Evolutionary conservation across 1,284 basidiomycete genomes (phyloP).

Genomic region (Anthracocystis walkeri): DNA sequence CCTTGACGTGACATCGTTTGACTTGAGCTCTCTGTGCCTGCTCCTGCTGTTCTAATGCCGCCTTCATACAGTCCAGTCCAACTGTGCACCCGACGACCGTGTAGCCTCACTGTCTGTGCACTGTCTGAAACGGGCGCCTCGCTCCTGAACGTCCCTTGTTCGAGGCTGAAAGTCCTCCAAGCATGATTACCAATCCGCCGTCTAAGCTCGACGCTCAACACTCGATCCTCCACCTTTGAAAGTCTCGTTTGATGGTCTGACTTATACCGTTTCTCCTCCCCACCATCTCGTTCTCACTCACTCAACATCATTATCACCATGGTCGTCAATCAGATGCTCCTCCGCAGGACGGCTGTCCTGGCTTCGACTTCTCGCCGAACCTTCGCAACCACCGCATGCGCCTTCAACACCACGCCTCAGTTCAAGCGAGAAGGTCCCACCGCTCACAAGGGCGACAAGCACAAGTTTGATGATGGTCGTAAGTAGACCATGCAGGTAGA

Average conservation of each 20-base stretch:
- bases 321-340: constrained; percentile 18
- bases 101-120: neutral
- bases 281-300: constrained; percentile 2
- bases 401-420: constrained; percentile 21
- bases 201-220: neutral
- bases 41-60: too few species aligned
- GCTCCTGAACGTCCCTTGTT: neutral
- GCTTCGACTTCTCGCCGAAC: constrained; percentile 14
- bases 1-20: constrained; percentile 4
- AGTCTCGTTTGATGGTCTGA: neutral
- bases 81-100: neutral
- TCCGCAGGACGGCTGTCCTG: constrained; percentile 17
- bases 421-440: constrained; percentile 45
- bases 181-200: constrained; percentile 6
- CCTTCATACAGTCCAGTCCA: too few species aligned
- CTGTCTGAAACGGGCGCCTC: neutral
- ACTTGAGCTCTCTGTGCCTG: neutral
- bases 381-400: constrained; percentile 15
- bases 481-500: constrained; percentile 4
- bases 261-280: neutral
- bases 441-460: constrained; percentile 31
- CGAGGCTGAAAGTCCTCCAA: neutral
- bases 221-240: neutral
- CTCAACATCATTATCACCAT: constrained; percentile 2
- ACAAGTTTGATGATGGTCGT: constrained; percentile 47